Base-by-base conservation (phyloP, 2,329 filamentous ascomycete species). In the Elsinoe perseae region DNA sequence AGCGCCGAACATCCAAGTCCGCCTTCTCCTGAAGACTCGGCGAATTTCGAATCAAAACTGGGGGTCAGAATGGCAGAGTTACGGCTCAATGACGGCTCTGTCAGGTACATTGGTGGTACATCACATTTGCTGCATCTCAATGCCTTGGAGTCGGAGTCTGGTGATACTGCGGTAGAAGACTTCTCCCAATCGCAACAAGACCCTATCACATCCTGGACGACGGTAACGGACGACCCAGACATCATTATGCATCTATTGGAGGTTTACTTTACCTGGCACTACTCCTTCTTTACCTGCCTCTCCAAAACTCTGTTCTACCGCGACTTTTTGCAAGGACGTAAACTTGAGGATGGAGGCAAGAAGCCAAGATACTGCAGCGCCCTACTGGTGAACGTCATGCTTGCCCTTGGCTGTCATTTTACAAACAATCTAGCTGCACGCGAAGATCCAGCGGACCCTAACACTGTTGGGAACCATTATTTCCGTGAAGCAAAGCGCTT, bases 181-280 rank as follows among this genome's bases (percentile, higher is more conserved):
- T 76, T 77, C 56, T 68, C 71, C 14, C 53, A 56, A 48, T 72
- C 76, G 16, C 75, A 79, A 59, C 82, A 86, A 53, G 81, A 92
- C 59, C 84, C 89, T 3, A 78, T 93, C 55, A 84, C 82, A 18
- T 91, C 86, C 55, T 98, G 93, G 93, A 95, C 92, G 0, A 81
- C 78, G 14, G 89, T 95, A 44, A 95, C 89, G 1, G 77, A 83
- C 52, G 89, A 96, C 68, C 78, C 83, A 21, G 81, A 86, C 55
- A 77, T 95, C 44, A 83, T 96, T 63, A 80, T 84, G 14, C 92
- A 96, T 70, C 81, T 98, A 16, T 82, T 98, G 67, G 92, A 91
- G 65, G 91, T 97, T 88, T 98, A 98, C 72, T 97, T 97, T 73
- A 89, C 85, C 64, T 97, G 92, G 87, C 93, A 97, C 71, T 97